Evolutionary conservation across 768 basidiomycete genomes (phyloP).

Genomic region (Podaxis rugospora): DNA sequence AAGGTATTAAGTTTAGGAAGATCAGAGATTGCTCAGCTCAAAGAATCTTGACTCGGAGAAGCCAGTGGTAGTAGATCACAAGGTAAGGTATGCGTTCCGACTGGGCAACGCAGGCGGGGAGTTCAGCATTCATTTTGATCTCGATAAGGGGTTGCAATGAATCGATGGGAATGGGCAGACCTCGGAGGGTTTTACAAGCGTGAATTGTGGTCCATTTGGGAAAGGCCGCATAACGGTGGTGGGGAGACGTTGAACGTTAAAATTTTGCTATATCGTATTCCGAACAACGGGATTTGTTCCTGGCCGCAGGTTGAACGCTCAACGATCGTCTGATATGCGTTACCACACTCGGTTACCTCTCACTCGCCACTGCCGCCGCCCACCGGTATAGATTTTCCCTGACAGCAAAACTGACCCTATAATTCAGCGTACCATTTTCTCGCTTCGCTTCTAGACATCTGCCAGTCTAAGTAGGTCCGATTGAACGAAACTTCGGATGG

Average conservation of each 20-base stretch:
- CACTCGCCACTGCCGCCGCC: background rate
- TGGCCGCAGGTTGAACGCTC: no score
- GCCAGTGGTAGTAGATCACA: background rate
- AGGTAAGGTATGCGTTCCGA: background rate
- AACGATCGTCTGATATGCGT: no score
- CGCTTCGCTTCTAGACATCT: background rate
- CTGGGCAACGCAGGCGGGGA: background rate
- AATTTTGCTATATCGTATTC: background rate
- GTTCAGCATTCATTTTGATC: background rate
- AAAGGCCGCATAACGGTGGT: background rate
- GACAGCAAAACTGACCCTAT: no score
- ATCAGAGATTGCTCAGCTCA: background rate
- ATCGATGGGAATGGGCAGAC: constrained; percentile 4
- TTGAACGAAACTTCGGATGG: background rate
- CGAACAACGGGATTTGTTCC: background rate
- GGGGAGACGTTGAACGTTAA: background rate
- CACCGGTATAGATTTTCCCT: no score
- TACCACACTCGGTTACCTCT: background rate
- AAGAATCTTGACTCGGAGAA: background rate
- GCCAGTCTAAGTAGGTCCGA: constrained; percentile 1
- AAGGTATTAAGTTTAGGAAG: background rate
- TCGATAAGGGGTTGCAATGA: background rate
- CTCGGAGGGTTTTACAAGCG: background rate
- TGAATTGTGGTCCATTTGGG: background rate
- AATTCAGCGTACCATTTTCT: no score